Base-by-base conservation (phyloP, 768 basidiomycete genomes). In the Rhizopogon salebrosus region DNA sequence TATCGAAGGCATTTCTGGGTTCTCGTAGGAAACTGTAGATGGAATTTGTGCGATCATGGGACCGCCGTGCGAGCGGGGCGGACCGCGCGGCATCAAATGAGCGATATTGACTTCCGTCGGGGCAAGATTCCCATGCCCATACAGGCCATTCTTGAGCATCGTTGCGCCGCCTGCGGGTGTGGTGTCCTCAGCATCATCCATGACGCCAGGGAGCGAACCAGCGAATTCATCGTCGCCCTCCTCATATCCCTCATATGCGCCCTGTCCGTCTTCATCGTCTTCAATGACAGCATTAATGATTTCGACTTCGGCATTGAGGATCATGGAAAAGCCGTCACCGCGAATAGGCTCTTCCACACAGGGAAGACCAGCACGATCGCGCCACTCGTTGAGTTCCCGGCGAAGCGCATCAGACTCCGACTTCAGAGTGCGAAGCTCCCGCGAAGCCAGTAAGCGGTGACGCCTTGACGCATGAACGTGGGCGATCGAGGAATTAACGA, bases 401-500 rank as follows among this genome's bases (percentile, higher is more conserved):
- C 94, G 83, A 56, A 98, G 84, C 7, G 87, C 85, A 68, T 95
- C 92, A 20, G 89, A 75, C 71, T 98, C 93, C 60, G 76, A 70
- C 63, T 89, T 89, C 63, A 95, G 69, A 48, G 81, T 65, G 46
- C 92, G 86, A 31, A 97, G 78, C 66, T 95, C 89, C 56, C 86
- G 82, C 8, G 90, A 80, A 14, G 92, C 92, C 57, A 93, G 77
- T 18, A 85, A 72, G 45, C 91, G 85, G 64, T 92, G 88, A 39
- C 90, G 80, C 45, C 91, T 83, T 37, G 89, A 87, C 20, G 87
- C 80, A 62, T 89, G 86, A 55, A 94, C 83, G 64, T 92, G 89
- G 1, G 92, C 85, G 67, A 98, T 97, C 41, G 88, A 90, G 31
- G 89, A 92, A 70, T 97, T 97, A 70, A 99, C 95, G 69, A 98